These are phyloP conservation scores for Musa itinerans DNA, from an alignment of 176 grass and related monocot species.

Conservation along the genomic window DNA sequence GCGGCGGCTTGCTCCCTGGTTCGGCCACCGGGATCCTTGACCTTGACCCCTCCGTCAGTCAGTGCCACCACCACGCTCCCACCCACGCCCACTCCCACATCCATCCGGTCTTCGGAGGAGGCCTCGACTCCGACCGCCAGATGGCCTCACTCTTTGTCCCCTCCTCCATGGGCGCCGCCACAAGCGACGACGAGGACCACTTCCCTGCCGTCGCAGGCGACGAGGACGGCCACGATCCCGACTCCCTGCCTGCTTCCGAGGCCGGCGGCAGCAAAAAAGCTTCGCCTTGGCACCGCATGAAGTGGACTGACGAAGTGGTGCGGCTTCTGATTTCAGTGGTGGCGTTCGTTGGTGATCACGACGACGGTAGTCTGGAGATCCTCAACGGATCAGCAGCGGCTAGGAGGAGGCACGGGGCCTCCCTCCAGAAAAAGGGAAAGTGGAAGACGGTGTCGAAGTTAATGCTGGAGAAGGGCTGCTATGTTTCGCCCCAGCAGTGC, in stretches of 20 bases:
- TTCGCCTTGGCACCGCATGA: slow-evolving; percentile 88
- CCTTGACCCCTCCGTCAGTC: not conserved
- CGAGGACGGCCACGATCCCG: not conserved
- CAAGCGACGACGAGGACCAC: slow-evolving; percentile 19
- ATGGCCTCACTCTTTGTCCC: not conserved
- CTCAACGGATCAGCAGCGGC: not conserved
- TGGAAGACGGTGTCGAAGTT: slow-evolving; percentile 92
- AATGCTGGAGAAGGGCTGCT: slow-evolving; percentile 59
- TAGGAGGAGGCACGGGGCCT: slow-evolving; percentile 40
- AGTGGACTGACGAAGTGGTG: slow-evolving; percentile 95
- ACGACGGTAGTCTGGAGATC: slow-evolving; percentile 7
- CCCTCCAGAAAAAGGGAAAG: slow-evolving; percentile 95
- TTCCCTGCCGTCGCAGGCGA: not conserved
- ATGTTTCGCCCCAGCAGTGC: slow-evolving; percentile 90
- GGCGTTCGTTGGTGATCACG: slow-evolving; percentile 69
- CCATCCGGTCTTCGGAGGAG: not conserved
- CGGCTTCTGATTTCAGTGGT: slow-evolving; percentile 84
- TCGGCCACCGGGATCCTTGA: not conserved
- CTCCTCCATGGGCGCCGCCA: not conserved
- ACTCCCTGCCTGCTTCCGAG: not conserved
- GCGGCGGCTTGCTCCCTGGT: not conserved
- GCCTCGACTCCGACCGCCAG: not conserved
- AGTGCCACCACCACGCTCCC: not conserved
- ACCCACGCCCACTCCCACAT: not conserved
- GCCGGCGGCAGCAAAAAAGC: slow-evolving; percentile 38